Evolutionary conservation across 1,284 basidiomycete genomes (phyloP), one percentile per base, ranked within the genome.

Genomic region (Jaminaea rosea): DNA sequence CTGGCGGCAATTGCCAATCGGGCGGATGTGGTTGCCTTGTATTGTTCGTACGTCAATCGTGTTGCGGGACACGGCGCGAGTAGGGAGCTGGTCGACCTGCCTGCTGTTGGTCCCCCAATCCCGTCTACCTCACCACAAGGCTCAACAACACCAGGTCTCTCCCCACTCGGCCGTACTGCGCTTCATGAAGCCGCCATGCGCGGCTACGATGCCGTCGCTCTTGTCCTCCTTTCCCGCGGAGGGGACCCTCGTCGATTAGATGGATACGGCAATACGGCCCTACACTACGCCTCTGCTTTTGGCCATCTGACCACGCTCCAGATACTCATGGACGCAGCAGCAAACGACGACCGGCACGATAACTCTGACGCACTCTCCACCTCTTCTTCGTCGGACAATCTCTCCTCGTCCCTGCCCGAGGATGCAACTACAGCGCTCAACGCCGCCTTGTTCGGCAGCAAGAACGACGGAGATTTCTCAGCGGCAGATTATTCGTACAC

Each of bases 401-500:
- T n/a, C n/a, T n/a, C n/a, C 76, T 90, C 15, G 79, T 97, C 36
- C 86, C 96, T 55, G 88, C 92, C 72, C 79, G 85, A 52, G 91
- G 89, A 1, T 93, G 89, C 67, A 82, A 84, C n/a, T n/a, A n/a
- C n/a, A n/a, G n/a, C n/a, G n/a, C 17, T 13, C 19, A 15, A 15
- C 29, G 39, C 19, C 4, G 39, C 39, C 39, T 21, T 13, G 61
- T 86, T 83, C 66, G 78, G 81, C 19, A 81, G 84, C 27, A 82
- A 85, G 58, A 97, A 97, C 73, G 87, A 87, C 52, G 84, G 89
- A 56, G 89, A 88, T 0, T 96, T 90, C 68, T 88, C 86, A 1
- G 84, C 92, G 2, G 84, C 84, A 0, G 91, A 97, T 75, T 93
- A 90, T 73, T 87, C 90, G 10, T 96, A 88, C 74, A 59, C 60